Conservation (phyloP, 176 grass and related monocot genomes). For the Carex kokanica region DNA sequence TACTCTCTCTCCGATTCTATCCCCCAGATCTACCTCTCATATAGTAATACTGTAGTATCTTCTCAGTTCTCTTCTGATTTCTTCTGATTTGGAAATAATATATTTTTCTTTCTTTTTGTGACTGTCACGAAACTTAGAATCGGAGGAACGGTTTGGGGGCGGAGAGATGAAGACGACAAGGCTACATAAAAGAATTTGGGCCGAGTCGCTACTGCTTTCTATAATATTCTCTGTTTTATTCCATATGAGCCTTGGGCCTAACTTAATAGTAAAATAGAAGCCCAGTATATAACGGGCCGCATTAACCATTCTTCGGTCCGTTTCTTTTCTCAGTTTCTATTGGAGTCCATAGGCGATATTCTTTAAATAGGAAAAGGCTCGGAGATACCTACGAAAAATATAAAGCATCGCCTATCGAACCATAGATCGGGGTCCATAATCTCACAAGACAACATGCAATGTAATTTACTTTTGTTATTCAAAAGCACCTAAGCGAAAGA, state of each 20-base stretch:
- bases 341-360: neutral
- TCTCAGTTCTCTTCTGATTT: neutral
- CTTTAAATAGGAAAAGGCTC: neutral
- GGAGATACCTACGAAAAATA: neutral
- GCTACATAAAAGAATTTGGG: neutral
- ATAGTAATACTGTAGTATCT: neutral
- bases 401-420: neutral
- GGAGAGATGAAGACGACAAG: neutral
- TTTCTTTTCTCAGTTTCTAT: neutral
- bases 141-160: neutral
- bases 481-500: neutral
- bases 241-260: neutral
- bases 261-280: neutral
- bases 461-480: slow-evolving; percentile 5
- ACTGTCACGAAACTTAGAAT: neutral
- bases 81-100: neutral
- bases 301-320: neutral
- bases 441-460: neutral
- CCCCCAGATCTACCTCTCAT: neutral
- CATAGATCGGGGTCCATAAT: neutral
- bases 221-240: no score
- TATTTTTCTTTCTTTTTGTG: neutral
- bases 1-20: neutral
- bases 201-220: neutral
- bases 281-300: neutral